Percentiles rank a stretch among this genome's conserved stretches.
phyloP scores from a whole-genome alignment of 2,329 filamentous ascomycete genomes.

The Aspergillus cejpii region DNA sequence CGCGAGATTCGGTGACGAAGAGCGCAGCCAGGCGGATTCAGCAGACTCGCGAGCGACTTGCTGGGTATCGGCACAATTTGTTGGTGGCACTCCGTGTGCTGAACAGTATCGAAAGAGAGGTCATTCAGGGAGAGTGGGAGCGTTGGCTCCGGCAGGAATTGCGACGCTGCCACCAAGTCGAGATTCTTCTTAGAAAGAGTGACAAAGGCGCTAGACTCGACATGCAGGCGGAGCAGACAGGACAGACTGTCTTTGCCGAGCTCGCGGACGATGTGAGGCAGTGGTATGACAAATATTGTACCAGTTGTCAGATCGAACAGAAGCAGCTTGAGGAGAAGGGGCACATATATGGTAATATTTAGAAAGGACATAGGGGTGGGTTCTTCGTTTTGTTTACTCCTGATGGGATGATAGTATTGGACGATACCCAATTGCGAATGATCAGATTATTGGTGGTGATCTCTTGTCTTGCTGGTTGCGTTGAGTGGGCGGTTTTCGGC shows the following conservation, averaged over 20 bases:
- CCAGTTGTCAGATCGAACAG: slow-evolving; percentile 50
- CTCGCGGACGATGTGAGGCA: slow-evolving; percentile 44
- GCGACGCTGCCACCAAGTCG: slow-evolving; percentile 61
- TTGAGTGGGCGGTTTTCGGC: slow-evolving; percentile 1
- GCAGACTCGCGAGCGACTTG: slow-evolving; percentile 74
- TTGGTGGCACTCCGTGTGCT: slow-evolving; percentile 84
- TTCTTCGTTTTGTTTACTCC: slow-evolving; percentile 9
- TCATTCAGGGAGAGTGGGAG: slow-evolving; percentile 84
- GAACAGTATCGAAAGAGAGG: slow-evolving; percentile 80
- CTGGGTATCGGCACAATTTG: slow-evolving; percentile 78
- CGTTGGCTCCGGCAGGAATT: slow-evolving; percentile 82
- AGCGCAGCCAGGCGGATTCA: slow-evolving; percentile 55
- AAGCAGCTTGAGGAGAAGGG: slow-evolving; percentile 22
- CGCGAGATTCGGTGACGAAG: slow-evolving; percentile 27
- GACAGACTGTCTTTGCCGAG: slow-evolving; percentile 29
- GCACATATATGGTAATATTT: slow-evolving; percentile 18
- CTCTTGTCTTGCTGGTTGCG: slow-evolving; percentile 7
- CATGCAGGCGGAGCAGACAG: slow-evolving; percentile 18
- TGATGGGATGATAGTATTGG: slow-evolving; percentile 8
- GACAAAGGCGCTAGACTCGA: slow-evolving; percentile 18
- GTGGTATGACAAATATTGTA: slow-evolving; percentile 58
- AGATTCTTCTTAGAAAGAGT: slow-evolving; percentile 39
- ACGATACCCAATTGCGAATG: slow-evolving; percentile 28
- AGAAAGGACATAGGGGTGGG: neutral
- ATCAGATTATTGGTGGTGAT: slow-evolving; percentile 6